Evolutionary conservation across 768 basidiomycete species (phyloP), one percentile per base, ranked within the genome.

Genomic region (Porphyrellus cyaneotinctus): DNA sequence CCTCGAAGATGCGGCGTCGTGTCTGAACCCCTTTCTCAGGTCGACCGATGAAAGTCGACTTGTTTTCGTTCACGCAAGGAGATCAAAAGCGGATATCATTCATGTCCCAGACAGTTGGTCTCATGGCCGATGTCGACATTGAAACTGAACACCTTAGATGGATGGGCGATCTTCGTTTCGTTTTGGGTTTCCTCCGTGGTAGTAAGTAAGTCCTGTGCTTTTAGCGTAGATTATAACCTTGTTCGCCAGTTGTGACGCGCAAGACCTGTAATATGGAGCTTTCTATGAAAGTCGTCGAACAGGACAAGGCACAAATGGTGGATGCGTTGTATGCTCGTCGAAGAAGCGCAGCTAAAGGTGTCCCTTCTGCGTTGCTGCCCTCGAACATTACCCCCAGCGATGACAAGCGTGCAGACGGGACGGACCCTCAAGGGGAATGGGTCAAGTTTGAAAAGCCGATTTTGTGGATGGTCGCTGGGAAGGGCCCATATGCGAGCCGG

Each of bases 61-160:
- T 92, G 20, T 88, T 86, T 62, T 87, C 90, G 0, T 64, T 95
- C n/a, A 80, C 76, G 0, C 91, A 93, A 62, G 75, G 75, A 11
- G 78, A 75, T 44, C 84, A 78, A 57, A 75, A 79, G 8, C 75
- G 74, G 2, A 75, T 88, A 62, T 90, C 88, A 14, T 94, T 90
- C 74, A 84, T 94, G 82, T 83, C 87, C 0, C 90, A 92, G 71
- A 78, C 85, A 3, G 64, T 90, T 20, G 92, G 92, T 3, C 74
- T 95, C 30, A 87, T 92, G 82, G 90, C 92, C 3, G 90, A 94
- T 56, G 53, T 91, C 36, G 91, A 93, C 69, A 70, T 89, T 41
- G 87, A 87, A 50, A 95, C 92, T 2, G 91, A 94, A 54, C 73
- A 89, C 60, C 69, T 94, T 37, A 80, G 91, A 10, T 93, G 88